phyloP scores from a whole-genome alignment of 345 rosid genomes.

The Ricinus communis region DNA sequence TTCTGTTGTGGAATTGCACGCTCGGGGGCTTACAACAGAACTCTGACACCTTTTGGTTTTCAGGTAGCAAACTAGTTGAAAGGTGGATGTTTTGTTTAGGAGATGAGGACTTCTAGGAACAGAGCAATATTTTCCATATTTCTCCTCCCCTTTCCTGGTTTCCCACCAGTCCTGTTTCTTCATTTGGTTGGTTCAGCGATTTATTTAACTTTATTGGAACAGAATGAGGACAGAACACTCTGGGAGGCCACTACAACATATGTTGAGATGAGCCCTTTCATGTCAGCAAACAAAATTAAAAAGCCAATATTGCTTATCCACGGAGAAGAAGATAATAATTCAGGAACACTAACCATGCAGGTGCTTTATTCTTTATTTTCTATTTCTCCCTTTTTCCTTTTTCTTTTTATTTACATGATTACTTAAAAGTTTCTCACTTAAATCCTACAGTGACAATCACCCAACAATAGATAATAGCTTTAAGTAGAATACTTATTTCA shows the following conservation, averaged over 20 bases:
- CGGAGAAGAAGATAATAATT: slow-evolving; percentile 96
- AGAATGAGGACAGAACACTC: slow-evolving; percentile 97
- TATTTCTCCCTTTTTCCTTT: neutral
- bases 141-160: neutral
- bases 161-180: neutral
- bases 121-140: neutral
- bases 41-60: slow-evolving; percentile 97
- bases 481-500: slow-evolving; percentile 1
- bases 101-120: neutral
- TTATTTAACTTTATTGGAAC: slow-evolving; percentile 17
- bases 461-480: neutral
- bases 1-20: slow-evolving; percentile 96
- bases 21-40: slow-evolving; percentile 98
- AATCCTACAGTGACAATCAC: neutral
- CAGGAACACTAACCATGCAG: slow-evolving; percentile 99
- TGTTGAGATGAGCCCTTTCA: slow-evolving; percentile 98
- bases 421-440: neutral
- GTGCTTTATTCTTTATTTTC: slow-evolving; percentile 30
- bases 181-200: slow-evolving; percentile 18
- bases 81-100: neutral
- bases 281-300: slow-evolving; percentile 92
- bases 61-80: slow-evolving; percentile 52
- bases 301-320: slow-evolving; percentile 94
- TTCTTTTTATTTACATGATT: neutral
- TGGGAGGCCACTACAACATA: slow-evolving; percentile 89